Evolutionary conservation across 164 flowering plant species (phyloP).

Genomic region (Stephania cephalantha): DNA sequence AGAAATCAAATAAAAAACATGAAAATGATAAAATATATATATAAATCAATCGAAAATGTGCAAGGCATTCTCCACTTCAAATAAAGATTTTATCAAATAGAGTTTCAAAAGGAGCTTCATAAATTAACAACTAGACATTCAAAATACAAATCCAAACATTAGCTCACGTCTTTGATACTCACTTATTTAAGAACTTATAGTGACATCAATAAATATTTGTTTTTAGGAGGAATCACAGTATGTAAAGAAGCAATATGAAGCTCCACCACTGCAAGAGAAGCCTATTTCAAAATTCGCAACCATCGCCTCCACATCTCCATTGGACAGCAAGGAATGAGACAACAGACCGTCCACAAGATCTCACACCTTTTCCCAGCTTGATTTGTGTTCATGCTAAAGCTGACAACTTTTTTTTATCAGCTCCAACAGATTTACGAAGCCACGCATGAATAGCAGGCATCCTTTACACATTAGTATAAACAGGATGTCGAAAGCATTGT

Average conservation of each 20-base stretch:
- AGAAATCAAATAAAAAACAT: not conserved
- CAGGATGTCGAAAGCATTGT: too few relatives aligned
- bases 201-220: not conserved
- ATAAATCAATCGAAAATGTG: not conserved
- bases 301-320: not conserved
- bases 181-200: not conserved
- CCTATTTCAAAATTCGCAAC: not conserved
- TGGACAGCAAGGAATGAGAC: not conserved
- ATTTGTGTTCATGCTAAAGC: too few relatives aligned
- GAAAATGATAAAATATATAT: not conserved
- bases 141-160: not conserved
- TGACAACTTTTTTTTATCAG: too few relatives aligned
- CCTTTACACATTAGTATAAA: too few relatives aligned
- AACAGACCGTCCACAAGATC: too few relatives aligned
- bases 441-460: too few relatives aligned
- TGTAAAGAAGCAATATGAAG: not conserved
- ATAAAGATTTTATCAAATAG: not conserved
- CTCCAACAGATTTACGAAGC: too few relatives aligned
- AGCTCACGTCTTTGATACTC: not conserved
- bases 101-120: not conserved
- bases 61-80: not conserved
- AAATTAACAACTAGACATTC: not conserved
- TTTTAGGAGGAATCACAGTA: too few relatives aligned
- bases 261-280: not conserved
- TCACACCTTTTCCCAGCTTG: too few relatives aligned